Evolutionary conservation across 768 basidiomycete species (phyloP), one percentile per base, ranked within the genome.

Genomic region (Nidula microcarpa): DNA sequence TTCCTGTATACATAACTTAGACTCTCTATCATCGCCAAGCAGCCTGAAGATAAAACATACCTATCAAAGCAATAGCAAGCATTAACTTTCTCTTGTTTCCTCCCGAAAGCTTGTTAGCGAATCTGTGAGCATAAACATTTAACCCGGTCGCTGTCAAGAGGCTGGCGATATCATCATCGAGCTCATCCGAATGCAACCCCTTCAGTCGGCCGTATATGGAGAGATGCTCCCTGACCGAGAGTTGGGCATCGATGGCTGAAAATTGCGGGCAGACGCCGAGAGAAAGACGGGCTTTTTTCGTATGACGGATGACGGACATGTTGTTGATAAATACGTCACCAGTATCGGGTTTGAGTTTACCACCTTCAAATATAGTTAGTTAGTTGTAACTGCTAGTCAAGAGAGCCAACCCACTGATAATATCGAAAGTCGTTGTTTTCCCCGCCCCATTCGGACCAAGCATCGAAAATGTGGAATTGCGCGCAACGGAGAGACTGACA

Each of bases 31-130:
- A 16, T 11, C 11, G 37, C 16, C 3, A 16, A 41, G 5, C 2
- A 33, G 49, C 43, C 37, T 35, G 33, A 1, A 10, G 14, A 14
- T 7, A 13, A 52, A 32, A 50, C 59, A 4, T 43, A 58, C 59
- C 57, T 43, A 68, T 87, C 47, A 91, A 71, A 5, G 90, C 84
- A 54, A 91, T 91, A 4, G 89, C 87, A 43, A 92, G 72, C 0
- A 86, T 74, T 16, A 91, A 64, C 57, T 92, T 91, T 36, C 89
- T 73, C 62, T 90, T 88, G 59, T 91, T 91, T 1, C 90, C 90
- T 0, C 90, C 87, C 3, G 86, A 89, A 18, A 92, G 70, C 60
- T 82, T 85, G 58, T 83, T 86, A 0, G 89, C 90, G 16, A 91
- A 65, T 10, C 87, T 78, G 62, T 90, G 81, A 0, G 85, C 83